Evolutionary conservation across 805 yeast genomes (phyloP), one percentile per base, ranked within the genome.

Genomic region (Wickerhamomyces chambardii): DNA sequence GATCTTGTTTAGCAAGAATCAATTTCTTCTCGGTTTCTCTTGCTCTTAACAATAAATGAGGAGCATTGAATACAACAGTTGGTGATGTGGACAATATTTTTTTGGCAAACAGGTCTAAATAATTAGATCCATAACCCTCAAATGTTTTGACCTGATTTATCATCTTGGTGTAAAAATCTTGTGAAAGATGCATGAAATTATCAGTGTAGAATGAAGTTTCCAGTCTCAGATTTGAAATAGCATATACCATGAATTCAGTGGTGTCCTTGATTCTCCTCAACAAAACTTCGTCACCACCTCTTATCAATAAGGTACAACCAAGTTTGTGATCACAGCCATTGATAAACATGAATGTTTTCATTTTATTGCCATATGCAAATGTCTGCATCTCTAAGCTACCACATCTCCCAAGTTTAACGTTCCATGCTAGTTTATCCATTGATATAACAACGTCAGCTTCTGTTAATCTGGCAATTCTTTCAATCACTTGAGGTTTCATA

Each of bases 391-490:
- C 85, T 51, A 92, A 81, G 6, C 58, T 55, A 3, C 67, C 73
- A 57, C 97, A 90, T 7, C 64, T 61, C 0, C 98, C 99, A 34
- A 92, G 62, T 36, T 70, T 75, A 4, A 85, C 76, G 29, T 65
- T 68, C 45, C 78, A 69, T 11, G 92, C 84, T 12, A 92, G 61
- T 49, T 82, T 84, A 50, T 92, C 96, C 35, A 87, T 81, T 0
- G 97, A 81, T 16, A 80, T 76, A 16, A 85, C 82, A 17, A 94
- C 77, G 48, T 87, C 96, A 1, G 95, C 87, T 33, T 75, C 78
- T 0, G 95, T 82, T 42, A 86, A 66, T 36, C 86, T 64, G 0
- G 96, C 73, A 4, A 90, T 69, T 36, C 94, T 66, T 42, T 79
- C 82, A 30, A 92, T 70, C 1, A 87, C 89, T 44, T 78, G 86